These are phyloP conservation scores for Ophiostoma sp. DNA, from an alignment of 2,329 filamentous ascomycete species.

Conservation along the genomic window DNA sequence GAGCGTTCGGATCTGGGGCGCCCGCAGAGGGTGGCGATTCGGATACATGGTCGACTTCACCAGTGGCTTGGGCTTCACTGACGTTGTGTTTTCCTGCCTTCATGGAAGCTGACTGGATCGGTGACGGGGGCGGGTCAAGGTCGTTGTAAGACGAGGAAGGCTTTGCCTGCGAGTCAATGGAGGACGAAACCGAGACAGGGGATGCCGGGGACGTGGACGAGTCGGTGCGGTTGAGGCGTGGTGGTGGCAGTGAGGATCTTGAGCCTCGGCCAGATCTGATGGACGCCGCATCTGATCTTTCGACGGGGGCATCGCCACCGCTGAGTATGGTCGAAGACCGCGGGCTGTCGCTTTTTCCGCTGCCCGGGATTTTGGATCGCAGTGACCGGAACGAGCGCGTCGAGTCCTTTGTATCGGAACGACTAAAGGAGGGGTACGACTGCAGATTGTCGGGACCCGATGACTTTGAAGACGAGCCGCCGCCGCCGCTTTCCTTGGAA, in stretches of 20 bases:
- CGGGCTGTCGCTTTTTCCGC: constrained; percentile 70
- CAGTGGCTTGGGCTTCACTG: constrained; percentile 71
- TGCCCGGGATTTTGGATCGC: constrained; percentile 81
- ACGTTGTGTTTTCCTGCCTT: constrained; percentile 72
- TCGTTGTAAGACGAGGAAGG: constrained; percentile 45
- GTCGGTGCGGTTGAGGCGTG: constrained; percentile 44
- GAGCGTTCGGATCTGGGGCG: constrained; percentile 44
- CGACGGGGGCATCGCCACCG: constrained; percentile 46
- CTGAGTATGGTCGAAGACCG: constrained; percentile 66
- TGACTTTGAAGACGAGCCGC: constrained; percentile 46
- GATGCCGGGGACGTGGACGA: constrained; percentile 38
- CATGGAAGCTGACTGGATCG: constrained; percentile 70
- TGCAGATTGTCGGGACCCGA: constrained; percentile 55
- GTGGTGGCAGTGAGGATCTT: constrained; percentile 38
- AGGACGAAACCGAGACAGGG: constrained; percentile 32
- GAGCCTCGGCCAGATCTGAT: constrained; percentile 63
- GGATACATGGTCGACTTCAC: constrained; percentile 91
- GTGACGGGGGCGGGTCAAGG: constrained; percentile 70
- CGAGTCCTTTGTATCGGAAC: constrained; percentile 89
- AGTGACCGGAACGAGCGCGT: constrained; percentile 78
- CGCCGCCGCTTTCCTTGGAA: constrained; percentile 51
- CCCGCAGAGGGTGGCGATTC: constrained; percentile 73
- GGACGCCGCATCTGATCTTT: constrained; percentile 70
- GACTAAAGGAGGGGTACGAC: constrained; percentile 85
- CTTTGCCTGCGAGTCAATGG: constrained; percentile 38